Percentiles rank a stretch among this genome's conserved stretches.
Evolutionary conservation across 2,329 filamentous ascomycete species (phyloP).

Genomic region (Pseudogymnoascus sp.): DNA sequence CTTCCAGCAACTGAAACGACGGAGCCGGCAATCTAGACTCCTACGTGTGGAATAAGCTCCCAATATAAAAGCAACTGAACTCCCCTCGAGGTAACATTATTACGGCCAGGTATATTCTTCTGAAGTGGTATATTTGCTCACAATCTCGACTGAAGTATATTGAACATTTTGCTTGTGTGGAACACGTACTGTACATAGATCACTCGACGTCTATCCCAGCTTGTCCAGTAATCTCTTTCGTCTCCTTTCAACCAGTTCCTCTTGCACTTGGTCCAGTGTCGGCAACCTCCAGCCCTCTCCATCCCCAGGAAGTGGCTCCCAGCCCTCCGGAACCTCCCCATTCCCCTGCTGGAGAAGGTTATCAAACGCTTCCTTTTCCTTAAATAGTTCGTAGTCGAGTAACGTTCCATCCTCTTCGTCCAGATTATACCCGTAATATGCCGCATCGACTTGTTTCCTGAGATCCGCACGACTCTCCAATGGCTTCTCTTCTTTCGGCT

Average conservation of each 20-base stretch:
- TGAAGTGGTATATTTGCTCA: not conserved
- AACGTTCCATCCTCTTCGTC: slow-evolving; percentile 84
- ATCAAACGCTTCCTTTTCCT: slow-evolving; percentile 75
- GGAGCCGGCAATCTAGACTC: not conserved
- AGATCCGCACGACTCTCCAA: slow-evolving; percentile 61
- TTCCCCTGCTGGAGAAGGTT: slow-evolving; percentile 53
- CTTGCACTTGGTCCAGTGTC: slow-evolving; percentile 84
- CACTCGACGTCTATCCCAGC: slow-evolving; percentile 22
- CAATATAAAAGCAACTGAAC: not conserved
- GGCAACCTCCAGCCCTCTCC: slow-evolving; percentile 77
- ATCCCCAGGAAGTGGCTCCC: slow-evolving; percentile 84
- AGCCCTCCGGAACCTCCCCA: slow-evolving; percentile 57
- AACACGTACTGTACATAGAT: not conserved
- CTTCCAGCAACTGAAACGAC: not conserved
- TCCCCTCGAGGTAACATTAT: not conserved
- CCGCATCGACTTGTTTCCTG: slow-evolving; percentile 75
- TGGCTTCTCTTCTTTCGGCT: slow-evolving; percentile 52
- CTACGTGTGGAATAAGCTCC: not conserved
- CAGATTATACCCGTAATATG: slow-evolving; percentile 91
- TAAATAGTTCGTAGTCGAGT: slow-evolving; percentile 71
- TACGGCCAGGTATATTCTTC: not conserved
- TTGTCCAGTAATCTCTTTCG: slow-evolving; percentile 79
- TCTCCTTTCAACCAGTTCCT: slow-evolving; percentile 82
- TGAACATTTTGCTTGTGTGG: not conserved
- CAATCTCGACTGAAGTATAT: not conserved